Percentiles rank a stretch among this genome's conserved stretches.
These are phyloP conservation scores for Cladorrhinum sp. DNA, from an alignment of 2,329 filamentous ascomycete species.

Conservation along the genomic window DNA sequence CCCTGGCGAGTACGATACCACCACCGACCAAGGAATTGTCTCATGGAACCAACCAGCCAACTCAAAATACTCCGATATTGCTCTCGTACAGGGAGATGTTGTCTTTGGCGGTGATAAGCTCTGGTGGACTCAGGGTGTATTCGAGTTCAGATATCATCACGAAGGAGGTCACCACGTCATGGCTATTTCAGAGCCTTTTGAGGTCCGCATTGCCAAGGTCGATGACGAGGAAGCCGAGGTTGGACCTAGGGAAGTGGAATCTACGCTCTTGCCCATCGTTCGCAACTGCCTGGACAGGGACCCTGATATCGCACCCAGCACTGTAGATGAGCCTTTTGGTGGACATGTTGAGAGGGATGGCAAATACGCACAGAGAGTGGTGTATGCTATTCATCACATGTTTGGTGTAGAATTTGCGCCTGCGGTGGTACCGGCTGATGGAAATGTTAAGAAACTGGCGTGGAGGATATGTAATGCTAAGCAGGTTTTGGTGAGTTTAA, in stretches of 20 bases:
- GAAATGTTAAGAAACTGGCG: conserved; percentile 82
- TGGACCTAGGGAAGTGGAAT: conserved; percentile 60
- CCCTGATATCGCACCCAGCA: conserved; percentile 81
- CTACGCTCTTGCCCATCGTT: conserved; percentile 75
- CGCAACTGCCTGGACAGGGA: conserved; percentile 92
- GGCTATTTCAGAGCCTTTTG: conserved; percentile 89
- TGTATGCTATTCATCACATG: conserved; percentile 94
- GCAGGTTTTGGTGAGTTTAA: conserved; percentile 74
- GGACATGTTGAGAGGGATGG: conserved; percentile 79
- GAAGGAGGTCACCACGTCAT: conserved; percentile 89
- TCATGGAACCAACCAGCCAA: conserved; percentile 61
- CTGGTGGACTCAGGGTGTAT: conserved; percentile 95
- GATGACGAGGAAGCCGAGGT: conserved; percentile 68
- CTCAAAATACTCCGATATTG: conserved; percentile 47
- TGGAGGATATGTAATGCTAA: conserved; percentile 97
- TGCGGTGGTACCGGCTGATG: conserved; percentile 87
- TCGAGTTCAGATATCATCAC: conserved; percentile 97
- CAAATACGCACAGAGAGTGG: conserved; percentile 85
- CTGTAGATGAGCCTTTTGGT: conserved; percentile 78
- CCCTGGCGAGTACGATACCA: conserved; percentile 70
- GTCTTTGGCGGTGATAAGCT: conserved; percentile 88
- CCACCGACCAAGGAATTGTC: conserved; percentile 72
- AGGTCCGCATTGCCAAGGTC: conserved; percentile 79
- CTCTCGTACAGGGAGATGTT: conserved; percentile 75
- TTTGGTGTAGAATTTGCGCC: conserved; percentile 95